A percentile compares a stretch with the other conserved stretches of the same genome.
phyloP scores from a whole-genome alignment of 192 early-diverging fungal species.

The Gonapodya prolifera region DNA sequence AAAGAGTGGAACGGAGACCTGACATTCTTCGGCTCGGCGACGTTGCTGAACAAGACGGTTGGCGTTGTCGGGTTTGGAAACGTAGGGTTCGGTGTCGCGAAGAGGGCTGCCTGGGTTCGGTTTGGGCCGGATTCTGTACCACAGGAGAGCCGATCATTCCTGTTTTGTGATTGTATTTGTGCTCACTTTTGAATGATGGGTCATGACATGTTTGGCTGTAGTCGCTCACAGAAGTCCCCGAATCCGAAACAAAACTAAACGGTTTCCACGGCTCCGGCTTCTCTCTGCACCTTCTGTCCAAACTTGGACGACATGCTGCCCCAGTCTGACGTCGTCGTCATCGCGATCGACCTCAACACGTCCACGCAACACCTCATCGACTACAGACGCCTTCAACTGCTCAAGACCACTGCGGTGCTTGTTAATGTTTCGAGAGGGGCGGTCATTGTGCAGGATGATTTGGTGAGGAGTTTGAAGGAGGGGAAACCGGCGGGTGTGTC shows the following conservation, averaged over 20 bases:
- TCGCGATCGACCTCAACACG: not conserved
- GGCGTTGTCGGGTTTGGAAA: not conserved
- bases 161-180: not conserved
- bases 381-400: not conserved
- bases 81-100: not conserved
- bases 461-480: not conserved
- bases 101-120: not conserved
- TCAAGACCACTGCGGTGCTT: not conserved
- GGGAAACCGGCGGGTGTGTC: not conserved
- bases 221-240: not conserved
- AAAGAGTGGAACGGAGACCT: not conserved
- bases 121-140: not conserved
- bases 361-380: not conserved
- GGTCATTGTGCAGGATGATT: not conserved
- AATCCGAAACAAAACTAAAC: not conserved
- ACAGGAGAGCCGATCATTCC: not conserved
- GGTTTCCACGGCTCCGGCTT: not conserved
- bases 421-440: not conserved
- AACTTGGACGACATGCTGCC: not conserved
- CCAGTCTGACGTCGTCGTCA: not conserved
- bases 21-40: not conserved
- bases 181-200: not conserved
- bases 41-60: not conserved
- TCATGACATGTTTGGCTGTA: too few relatives aligned
- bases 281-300: not conserved